Conservation (phyloP, 352 stramenopile species). For the Globisporangium yorkense region DNA sequence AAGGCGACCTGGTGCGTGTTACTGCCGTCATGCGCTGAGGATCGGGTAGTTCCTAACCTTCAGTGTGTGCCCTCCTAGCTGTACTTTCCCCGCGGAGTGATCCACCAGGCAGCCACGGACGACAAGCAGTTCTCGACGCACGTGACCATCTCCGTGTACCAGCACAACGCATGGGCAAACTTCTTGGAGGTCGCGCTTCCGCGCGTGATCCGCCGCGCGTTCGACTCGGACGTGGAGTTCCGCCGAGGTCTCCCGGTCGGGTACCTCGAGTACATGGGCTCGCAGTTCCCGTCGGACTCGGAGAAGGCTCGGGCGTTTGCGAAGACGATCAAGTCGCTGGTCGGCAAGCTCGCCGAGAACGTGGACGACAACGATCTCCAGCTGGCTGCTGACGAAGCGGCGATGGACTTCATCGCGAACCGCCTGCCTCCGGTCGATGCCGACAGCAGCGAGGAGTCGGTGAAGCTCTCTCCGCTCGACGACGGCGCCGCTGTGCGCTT, state of each 20-base stretch:
- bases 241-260: slow-evolving; percentile 63
- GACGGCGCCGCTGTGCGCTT: slow-evolving; percentile 44
- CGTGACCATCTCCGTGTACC: slow-evolving; percentile 85
- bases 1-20: slow-evolving; percentile 56
- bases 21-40: neutral
- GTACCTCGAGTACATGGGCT: slow-evolving; percentile 71
- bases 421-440: slow-evolving; percentile 42
- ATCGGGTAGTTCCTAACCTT: neutral
- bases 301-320: slow-evolving; percentile 45
- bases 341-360: slow-evolving; percentile 43
- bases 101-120: slow-evolving; percentile 78
- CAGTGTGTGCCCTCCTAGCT: slow-evolving; percentile 24
- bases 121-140: slow-evolving; percentile 79
- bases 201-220: slow-evolving; percentile 68
- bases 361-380: slow-evolving; percentile 54
- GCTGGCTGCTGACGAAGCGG: slow-evolving; percentile 64
- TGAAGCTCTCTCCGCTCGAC: slow-evolving; percentile 28
- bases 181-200: slow-evolving; percentile 80
- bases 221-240: slow-evolving; percentile 71
- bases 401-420: slow-evolving; percentile 72
- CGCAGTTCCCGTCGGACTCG: slow-evolving; percentile 41
- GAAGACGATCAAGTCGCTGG: slow-evolving; percentile 35
- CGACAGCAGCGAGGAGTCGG: slow-evolving; percentile 8
- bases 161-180: slow-evolving; percentile 86
- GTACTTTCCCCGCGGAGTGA: slow-evolving; percentile 78